Conservation (phyloP, 225 moss, liverwort and hornwort species). For the Polytrichum commune region DNA sequence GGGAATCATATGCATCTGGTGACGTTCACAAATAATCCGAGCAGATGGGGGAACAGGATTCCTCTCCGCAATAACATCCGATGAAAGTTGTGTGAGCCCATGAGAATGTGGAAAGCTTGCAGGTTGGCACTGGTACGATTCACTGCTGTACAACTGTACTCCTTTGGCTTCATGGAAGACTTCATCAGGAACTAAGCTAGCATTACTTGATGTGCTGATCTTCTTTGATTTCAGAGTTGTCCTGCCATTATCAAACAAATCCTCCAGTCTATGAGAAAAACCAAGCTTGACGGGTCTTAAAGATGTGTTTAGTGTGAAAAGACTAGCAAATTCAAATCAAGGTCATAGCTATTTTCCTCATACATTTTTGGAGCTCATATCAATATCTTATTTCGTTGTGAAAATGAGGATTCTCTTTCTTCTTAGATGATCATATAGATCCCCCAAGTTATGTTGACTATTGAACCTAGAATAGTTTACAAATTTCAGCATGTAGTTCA, state of each 20-base stretch:
- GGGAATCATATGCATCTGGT: constrained; percentile 79
- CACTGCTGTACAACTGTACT: constrained; percentile 63
- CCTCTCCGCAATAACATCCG: constrained; percentile 57
- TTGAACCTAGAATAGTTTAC: no score
- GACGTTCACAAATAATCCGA: constrained; percentile 79
- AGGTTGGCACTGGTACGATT: constrained; percentile 72
- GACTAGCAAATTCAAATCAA: no score
- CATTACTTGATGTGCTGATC: constrained; percentile 81
- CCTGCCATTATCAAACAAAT: constrained; percentile 27
- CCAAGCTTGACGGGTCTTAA: no score
- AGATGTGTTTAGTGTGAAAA: no score
- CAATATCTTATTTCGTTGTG: no score
- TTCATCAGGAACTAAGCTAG: constrained; percentile 70
- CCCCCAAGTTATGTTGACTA: no score
- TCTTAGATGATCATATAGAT: no score
- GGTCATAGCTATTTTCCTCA: no score
- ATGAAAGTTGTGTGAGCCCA: constrained; percentile 78
- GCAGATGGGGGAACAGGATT: constrained; percentile 63
- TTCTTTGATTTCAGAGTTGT: constrained; percentile 74
- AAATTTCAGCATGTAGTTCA: no score
- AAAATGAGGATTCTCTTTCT: no score
- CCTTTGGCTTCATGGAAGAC: constrained; percentile 75
- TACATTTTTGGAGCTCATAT: no score
- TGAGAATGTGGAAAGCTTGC: constrained; percentile 70
- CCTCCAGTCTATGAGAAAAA: not conserved